Evolutionary conservation across 306 rosid genomes (phyloP).

Genomic region (Cucumis hystrix): DNA sequence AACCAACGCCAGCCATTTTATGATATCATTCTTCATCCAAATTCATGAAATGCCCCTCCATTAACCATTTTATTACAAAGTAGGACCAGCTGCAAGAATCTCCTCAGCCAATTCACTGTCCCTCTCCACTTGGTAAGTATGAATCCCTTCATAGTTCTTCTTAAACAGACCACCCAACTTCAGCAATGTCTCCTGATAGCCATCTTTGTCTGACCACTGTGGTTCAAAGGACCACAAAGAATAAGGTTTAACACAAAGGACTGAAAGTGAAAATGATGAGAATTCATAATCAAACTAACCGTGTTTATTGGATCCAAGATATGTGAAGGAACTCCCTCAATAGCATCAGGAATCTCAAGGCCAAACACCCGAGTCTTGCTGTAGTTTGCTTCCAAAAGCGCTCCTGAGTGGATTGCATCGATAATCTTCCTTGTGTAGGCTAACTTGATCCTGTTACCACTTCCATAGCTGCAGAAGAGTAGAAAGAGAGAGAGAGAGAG

Average conservation of each 20-base stretch:
- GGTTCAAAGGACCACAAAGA: not conserved
- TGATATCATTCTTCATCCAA: not conserved
- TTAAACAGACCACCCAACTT: constrained; percentile 61
- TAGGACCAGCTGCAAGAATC: constrained; percentile 75
- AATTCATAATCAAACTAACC: constrained; percentile 26
- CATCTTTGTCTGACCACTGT: constrained; percentile 68
- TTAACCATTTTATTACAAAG: constrained; percentile 16
- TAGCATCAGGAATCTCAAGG: constrained; percentile 57
- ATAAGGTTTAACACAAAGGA: not conserved
- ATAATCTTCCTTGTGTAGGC: constrained; percentile 73
- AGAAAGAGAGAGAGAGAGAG: too few species aligned
- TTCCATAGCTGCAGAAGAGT: constrained; percentile 46
- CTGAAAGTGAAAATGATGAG: not conserved
- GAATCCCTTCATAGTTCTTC: constrained; percentile 54
- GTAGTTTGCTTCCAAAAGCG: constrained; percentile 45
- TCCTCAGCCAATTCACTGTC: constrained; percentile 45
- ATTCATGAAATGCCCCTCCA: not conserved
- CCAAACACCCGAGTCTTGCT: constrained; percentile 60
- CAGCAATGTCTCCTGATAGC: constrained; percentile 35
- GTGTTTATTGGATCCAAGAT: constrained; percentile 72
- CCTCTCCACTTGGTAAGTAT: constrained; percentile 39
- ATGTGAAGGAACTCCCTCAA: constrained; percentile 72
- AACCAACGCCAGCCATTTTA: not conserved
- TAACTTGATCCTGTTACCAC: constrained; percentile 60
- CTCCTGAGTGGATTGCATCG: constrained; percentile 72